A percentile compares a stretch with the other conserved stretches of the same genome.
Evolutionary conservation across 768 basidiomycete species (phyloP).

Genomic region (Boletus rubescentipes): DNA sequence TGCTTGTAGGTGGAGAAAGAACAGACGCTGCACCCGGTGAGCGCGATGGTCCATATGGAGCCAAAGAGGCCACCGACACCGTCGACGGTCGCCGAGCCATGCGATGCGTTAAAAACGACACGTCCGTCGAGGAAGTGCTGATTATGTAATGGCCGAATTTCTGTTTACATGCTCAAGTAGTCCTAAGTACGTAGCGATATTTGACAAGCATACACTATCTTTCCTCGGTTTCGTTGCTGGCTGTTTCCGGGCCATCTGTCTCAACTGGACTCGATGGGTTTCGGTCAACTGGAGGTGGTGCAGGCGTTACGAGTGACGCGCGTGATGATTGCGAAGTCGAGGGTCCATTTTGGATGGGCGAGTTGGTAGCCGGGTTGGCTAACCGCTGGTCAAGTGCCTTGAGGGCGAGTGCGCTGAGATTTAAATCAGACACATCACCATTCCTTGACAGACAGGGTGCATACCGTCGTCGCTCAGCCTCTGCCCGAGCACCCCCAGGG

Average conservation of each 20-base stretch:
- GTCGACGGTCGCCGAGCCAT: conserved; percentile 44
- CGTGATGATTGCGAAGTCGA: conserved; percentile 30
- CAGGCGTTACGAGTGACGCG: conserved; percentile 28
- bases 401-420: conserved; percentile 82
- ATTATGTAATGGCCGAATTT: conserved; percentile 24
- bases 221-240: conserved; percentile 20
- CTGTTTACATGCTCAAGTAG: neutral
- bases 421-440: conserved; percentile 5
- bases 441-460: conserved; percentile 19
- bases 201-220: conserved; percentile 19
- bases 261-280: conserved; percentile 26
- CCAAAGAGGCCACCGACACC: conserved; percentile 31
- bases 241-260: conserved; percentile 15
- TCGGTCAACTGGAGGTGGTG: conserved; percentile 34
- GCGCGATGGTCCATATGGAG: conserved; percentile 15
- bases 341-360: conserved; percentile 32
- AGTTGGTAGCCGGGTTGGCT: conserved; percentile 50
- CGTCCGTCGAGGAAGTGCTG: neutral
- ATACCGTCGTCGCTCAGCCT: conserved; percentile 93
- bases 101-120: conserved; percentile 1
- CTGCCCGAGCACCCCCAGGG: conserved; percentile 89
- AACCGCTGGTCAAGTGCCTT: conserved; percentile 95
- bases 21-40: conserved; percentile 3
- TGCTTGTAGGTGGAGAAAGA: conserved; percentile 10
- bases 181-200: conserved; percentile 2